Percentiles rank a stretch among this genome's conserved stretches.
phyloP scores from a whole-genome alignment of 2,329 filamentous ascomycete species.

The Botrytis pseudocinerea region DNA sequence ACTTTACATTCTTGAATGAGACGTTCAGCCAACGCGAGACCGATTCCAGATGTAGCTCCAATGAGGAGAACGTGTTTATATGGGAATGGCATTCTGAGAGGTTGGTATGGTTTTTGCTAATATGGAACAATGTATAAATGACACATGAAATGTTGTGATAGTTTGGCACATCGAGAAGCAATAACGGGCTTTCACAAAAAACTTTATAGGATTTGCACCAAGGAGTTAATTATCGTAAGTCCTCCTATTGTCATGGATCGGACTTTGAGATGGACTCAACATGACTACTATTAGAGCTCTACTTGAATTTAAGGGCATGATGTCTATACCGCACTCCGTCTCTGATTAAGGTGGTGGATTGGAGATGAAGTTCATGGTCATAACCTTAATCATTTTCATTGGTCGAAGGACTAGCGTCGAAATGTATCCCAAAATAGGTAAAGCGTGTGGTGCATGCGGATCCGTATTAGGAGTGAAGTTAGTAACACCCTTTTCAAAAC shows the following conservation, averaged over 20 bases:
- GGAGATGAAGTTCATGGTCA: neutral
- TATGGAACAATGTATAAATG: neutral
- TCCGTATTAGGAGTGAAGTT: neutral
- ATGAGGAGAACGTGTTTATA: slow-evolving; percentile 58
- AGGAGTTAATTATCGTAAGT: neutral
- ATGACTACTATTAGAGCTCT: neutral
- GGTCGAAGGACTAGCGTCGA: neutral
- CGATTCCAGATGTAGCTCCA: slow-evolving; percentile 57
- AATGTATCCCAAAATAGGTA: slow-evolving; percentile 3
- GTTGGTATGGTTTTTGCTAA: neutral
- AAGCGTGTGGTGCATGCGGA: neutral
- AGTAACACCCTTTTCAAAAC: neutral
- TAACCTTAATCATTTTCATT: neutral
- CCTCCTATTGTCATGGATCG: neutral
- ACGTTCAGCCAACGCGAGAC: slow-evolving; percentile 46
- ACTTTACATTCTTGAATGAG: slow-evolving; percentile 51
- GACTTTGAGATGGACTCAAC: neutral
- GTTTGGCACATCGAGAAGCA: neutral
- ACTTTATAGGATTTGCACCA: neutral
- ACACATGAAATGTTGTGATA: neutral
- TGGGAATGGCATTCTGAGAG: slow-evolving; percentile 49
- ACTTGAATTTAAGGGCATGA: neutral
- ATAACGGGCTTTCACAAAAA: neutral
- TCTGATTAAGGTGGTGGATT: too few relatives aligned
- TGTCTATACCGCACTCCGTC: neutral